Evolutionary conservation across 257 asterid genomes (phyloP).

Genomic region (Petunia axillaris): DNA sequence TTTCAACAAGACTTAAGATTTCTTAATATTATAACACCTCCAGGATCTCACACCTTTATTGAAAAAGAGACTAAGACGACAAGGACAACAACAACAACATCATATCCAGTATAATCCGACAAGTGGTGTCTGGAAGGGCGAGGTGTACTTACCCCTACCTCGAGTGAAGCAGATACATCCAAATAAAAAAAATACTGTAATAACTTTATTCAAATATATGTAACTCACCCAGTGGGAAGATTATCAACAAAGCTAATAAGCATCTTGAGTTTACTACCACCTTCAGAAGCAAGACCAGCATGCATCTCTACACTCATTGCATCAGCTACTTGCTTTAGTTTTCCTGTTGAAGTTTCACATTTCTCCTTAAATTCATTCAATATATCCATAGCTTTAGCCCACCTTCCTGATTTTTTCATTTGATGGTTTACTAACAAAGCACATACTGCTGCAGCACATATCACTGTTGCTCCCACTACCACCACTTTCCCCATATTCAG

Average conservation of each 20-base stretch:
- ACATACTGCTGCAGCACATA: constrained; percentile 70
- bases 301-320: constrained; percentile 92
- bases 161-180: too few relatives aligned
- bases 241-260: constrained; percentile 79
- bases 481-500: constrained; percentile 64
- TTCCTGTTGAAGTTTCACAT: constrained; percentile 64
- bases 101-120: too few relatives aligned
- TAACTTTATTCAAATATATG: neutral
- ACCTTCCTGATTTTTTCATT: constrained; percentile 59
- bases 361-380: constrained; percentile 73
- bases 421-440: constrained; percentile 60
- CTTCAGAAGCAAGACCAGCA: constrained; percentile 92
- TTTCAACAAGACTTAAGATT: neutral
- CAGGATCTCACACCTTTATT: neutral
- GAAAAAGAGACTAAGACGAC: neutral
- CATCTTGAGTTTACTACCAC: constrained; percentile 91
- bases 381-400: constrained; percentile 66
- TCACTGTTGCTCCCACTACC: constrained; percentile 62
- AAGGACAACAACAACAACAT: too few relatives aligned
- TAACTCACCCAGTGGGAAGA: constrained; percentile 77
- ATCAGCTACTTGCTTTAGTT: constrained; percentile 83
- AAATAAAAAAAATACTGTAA: too few relatives aligned
- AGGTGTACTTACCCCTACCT: too few relatives aligned
- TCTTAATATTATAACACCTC: neutral
- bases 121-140: too few relatives aligned